Conservation (phyloP, 1,139 yeast species). For the Saccharomycopsis hybrid region DNA sequence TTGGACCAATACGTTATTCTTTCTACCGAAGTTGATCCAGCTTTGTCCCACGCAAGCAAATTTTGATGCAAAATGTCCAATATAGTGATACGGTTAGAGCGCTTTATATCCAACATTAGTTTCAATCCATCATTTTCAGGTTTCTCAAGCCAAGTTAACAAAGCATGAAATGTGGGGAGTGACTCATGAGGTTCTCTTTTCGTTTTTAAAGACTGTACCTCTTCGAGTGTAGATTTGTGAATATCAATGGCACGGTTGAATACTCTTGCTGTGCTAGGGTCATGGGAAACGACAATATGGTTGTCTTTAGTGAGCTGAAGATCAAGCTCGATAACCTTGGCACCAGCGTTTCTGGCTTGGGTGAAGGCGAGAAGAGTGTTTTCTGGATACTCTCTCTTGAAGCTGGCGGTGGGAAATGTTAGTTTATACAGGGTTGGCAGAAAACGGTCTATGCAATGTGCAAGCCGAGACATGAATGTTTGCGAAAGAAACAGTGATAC, state of each 20-base stretch:
- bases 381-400: conserved; percentile 18
- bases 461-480: background rate
- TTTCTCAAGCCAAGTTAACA: conserved; percentile 51
- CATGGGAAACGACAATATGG: conserved; percentile 68
- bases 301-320: conserved; percentile 73
- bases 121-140: conserved; percentile 33
- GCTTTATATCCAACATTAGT: conserved; percentile 79
- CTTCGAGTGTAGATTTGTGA: conserved; percentile 33
- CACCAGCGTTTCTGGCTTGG: conserved; percentile 65
- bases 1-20: conserved; percentile 56
- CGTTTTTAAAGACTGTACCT: conserved; percentile 48
- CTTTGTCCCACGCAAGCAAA: conserved; percentile 27
- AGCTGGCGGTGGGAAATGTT: conserved; percentile 17
- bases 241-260: conserved; percentile 33
- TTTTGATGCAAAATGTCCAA: conserved; percentile 46
- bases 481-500: background rate
- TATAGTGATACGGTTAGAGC: conserved; percentile 56
- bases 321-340: conserved; percentile 75
- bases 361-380: conserved; percentile 50
- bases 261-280: conserved; percentile 32
- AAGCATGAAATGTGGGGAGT: conserved; percentile 55
- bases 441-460: background rate
- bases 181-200: conserved; percentile 45
- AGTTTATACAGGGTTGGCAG: background rate
- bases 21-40: no score